A percentile compares a stretch with the other conserved stretches of the same genome.
phyloP scores from a whole-genome alignment of 2,329 filamentous ascomycete genomes.

The Claviceps citrina region DNA sequence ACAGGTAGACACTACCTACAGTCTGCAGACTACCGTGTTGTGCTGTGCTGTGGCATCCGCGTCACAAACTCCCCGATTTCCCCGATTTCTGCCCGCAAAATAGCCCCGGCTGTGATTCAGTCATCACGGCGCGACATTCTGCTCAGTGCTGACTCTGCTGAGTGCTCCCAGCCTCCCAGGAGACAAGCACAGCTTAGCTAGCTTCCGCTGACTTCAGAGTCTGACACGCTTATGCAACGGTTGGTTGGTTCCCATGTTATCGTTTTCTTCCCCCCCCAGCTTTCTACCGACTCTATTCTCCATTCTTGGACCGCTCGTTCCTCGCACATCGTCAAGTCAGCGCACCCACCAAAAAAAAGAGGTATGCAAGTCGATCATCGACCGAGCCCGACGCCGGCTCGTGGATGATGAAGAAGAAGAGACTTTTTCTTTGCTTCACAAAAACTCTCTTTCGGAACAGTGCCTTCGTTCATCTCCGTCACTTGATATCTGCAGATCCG shows the following conservation, averaged over 20 bases:
- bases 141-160: no score
- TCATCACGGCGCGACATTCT: no score
- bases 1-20: no score
- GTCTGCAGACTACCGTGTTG: no score
- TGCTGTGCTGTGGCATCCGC: no score
- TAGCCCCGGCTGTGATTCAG: no score
- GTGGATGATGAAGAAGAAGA: slow-evolving; percentile 15
- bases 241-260: not conserved
- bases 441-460: slow-evolving; percentile 18
- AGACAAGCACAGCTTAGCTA: no score
- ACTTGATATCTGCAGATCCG: slow-evolving; percentile 17
- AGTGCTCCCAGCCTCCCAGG: no score
- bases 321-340: slow-evolving; percentile 8
- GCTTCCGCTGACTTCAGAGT: no score
- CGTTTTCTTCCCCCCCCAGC: slow-evolving; percentile 20
- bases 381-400: slow-evolving; percentile 12
- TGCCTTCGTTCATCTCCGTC: slow-evolving; percentile 13
- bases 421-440: slow-evolving; percentile 9
- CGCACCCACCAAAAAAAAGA: slow-evolving; percentile 6
- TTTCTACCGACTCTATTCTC: slow-evolving; percentile 25
- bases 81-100: no score
- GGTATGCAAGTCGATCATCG: slow-evolving; percentile 14
- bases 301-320: slow-evolving; percentile 15
- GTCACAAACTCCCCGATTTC: no score
- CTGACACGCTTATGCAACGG: no score